phyloP scores from a whole-genome alignment of 768 basidiomycete genomes.

The Boletus tomentosulus region DNA sequence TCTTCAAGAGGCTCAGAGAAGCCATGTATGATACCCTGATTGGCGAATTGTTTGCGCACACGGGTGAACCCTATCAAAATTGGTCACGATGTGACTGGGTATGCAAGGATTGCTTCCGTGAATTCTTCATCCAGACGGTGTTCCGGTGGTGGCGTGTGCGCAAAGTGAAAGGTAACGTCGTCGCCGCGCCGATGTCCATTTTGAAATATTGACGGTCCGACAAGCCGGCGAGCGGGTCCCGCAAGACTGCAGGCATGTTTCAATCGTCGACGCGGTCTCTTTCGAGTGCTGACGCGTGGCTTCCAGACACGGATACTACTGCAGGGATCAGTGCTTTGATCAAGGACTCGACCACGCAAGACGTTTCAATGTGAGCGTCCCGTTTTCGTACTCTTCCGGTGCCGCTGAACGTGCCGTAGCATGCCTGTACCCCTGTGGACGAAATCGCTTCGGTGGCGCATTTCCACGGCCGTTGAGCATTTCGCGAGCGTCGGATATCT shows the following conservation, averaged over 20 bases:
- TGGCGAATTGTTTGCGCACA: conserved; percentile 6
- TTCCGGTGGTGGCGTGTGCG: conserved; percentile 10
- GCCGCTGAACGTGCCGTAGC: conserved; percentile 2
- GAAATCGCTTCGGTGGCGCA: neutral
- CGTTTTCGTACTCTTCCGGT: neutral
- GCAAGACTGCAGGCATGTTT: conserved; percentile 8
- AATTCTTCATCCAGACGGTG: conserved; percentile 7
- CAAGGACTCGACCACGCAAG: conserved; percentile 9
- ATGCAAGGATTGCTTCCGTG: conserved; percentile 1
- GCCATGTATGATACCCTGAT: conserved; percentile 4
- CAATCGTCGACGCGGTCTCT: neutral
- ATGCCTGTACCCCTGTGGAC: conserved; percentile 8
- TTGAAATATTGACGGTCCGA: neutral
- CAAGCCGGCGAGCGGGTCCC: neutral
- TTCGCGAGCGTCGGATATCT: neutral
- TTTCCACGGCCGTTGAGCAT: neutral
- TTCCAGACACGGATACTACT: conserved; percentile 10
- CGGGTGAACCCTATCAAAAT: neutral
- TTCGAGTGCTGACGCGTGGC: neutral
- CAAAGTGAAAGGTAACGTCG: conserved; percentile 5
- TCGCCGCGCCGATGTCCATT: too few relatives aligned
- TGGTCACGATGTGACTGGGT: conserved; percentile 11
- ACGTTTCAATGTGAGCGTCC: conserved; percentile 7
- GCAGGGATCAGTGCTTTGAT: conserved; percentile 11
- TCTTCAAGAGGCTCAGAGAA: conserved; percentile 5